Percentiles rank a stretch among this genome's conserved stretches.
Conservation (phyloP, 1,284 basidiomycete genomes). For the Wallemia mellicola region DNA sequence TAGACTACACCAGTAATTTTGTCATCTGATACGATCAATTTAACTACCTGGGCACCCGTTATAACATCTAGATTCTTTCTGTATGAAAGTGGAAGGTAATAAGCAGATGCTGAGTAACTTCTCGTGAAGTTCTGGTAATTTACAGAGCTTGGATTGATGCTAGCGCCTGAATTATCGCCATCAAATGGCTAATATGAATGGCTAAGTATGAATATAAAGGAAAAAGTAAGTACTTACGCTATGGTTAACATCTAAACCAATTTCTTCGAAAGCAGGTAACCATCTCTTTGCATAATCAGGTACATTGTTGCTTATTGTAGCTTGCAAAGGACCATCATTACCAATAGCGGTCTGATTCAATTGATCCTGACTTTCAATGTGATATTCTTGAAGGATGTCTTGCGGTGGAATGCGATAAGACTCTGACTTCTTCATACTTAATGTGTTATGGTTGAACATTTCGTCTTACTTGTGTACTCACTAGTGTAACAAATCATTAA, state of each 20-base stretch:
- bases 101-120: conserved; percentile 4
- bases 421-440: conserved; percentile 7
- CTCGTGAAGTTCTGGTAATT: conserved; percentile 1
- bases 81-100: conserved; percentile 4
- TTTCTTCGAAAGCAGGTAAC: conserved; percentile 5
- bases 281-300: conserved; percentile 4
- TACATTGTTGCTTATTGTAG: conserved; percentile 4
- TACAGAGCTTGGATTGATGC: conserved; percentile 4
- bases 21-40: conserved; percentile 3
- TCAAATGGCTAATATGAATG: conserved; percentile 2
- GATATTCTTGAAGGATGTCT: conserved; percentile 1
- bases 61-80: conserved; percentile 3
- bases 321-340: conserved; percentile 4
- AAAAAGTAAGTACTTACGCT: neutral
- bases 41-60: neutral
- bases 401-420: conserved; percentile 3
- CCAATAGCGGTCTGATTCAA: conserved; percentile 5
- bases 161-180: conserved; percentile 5
- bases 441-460: too few species aligned
- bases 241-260: conserved; percentile 5
- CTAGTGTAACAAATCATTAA: conserved; percentile 2
- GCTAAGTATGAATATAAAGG: too few species aligned
- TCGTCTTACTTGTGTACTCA: too few species aligned
- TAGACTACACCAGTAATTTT: conserved; percentile 8
- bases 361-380: conserved; percentile 3